phyloP scores from a whole-genome alignment of 768 basidiomycete species.

The Mycena leptocephala region DNA sequence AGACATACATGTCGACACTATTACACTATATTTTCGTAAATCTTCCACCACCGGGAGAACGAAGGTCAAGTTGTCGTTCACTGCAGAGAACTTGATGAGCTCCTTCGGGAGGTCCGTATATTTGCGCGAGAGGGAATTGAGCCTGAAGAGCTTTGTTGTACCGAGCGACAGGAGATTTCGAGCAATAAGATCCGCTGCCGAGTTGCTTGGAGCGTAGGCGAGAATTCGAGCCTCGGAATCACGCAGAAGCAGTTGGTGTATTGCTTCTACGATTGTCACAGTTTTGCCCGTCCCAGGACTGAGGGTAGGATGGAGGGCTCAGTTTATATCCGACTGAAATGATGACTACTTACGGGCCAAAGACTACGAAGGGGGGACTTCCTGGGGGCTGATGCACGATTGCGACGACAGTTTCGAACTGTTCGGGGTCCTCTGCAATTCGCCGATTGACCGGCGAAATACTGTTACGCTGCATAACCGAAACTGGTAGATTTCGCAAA shows the following conservation, averaged over 20 bases:
- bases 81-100: conserved; percentile 56
- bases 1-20: conserved; percentile 73
- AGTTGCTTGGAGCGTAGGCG: conserved; percentile 80
- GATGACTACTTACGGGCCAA: conserved; percentile 75
- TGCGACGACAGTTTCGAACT: conserved; percentile 66
- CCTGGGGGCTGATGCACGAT: conserved; percentile 65
- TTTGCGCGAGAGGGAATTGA: conserved; percentile 66
- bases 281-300: conserved; percentile 82
- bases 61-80: conserved; percentile 61
- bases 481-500: conserved; percentile 33
- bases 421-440: conserved; percentile 61
- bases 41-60: conserved; percentile 59
- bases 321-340: neutral
- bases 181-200: conserved; percentile 76
- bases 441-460: conserved; percentile 48
- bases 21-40: conserved; percentile 63
- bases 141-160: conserved; percentile 62
- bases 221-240: conserved; percentile 65
- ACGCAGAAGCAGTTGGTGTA: conserved; percentile 65
- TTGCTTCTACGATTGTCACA: conserved; percentile 75
- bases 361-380: conserved; percentile 70
- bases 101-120: conserved; percentile 53
- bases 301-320: no score
- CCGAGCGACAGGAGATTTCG: conserved; percentile 57
- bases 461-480: conserved; percentile 36